Conservation (phyloP, 495 filamentous ascomycete species). For the Penicillium cinerascens region DNA sequence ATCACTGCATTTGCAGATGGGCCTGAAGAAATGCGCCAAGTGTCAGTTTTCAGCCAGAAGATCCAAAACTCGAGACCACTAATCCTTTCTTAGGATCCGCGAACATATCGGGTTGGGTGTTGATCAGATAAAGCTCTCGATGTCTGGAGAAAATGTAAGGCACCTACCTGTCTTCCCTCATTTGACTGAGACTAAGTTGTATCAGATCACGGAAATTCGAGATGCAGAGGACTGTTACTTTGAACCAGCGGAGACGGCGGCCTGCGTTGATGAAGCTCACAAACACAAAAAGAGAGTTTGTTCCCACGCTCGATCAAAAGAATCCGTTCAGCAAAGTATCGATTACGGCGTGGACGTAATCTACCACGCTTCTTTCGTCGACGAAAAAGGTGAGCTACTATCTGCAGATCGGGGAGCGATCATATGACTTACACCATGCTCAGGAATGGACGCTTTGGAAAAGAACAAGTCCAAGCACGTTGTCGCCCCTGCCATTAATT, state of each 20-base stretch:
- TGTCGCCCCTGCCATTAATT: conserved; percentile 48
- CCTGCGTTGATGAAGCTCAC: conserved; percentile 52
- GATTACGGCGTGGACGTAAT: conserved; percentile 50
- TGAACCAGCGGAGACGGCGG: conserved; percentile 44
- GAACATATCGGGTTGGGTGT: conserved; percentile 44
- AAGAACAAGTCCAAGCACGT: conserved; percentile 41
- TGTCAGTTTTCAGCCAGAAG: background rate
- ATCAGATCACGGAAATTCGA: conserved; percentile 33
- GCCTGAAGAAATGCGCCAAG: conserved; percentile 43
- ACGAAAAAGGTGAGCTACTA: conserved; percentile 33
- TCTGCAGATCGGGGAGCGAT: background rate
- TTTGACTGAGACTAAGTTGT: background rate
- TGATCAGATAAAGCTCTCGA: conserved; percentile 51
- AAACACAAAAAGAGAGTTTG: conserved; percentile 41
- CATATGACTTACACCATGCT: background rate
- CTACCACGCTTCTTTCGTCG: conserved; percentile 50
- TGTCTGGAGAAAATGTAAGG: conserved; percentile 46
- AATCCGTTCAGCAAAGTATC: conserved; percentile 46
- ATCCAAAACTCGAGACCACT: background rate
- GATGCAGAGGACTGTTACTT: conserved; percentile 49
- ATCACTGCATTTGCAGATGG: conserved; percentile 50
- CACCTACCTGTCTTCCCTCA: background rate
- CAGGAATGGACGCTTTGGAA: conserved; percentile 46
- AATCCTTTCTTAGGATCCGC: conserved; percentile 23
- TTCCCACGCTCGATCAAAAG: conserved; percentile 47